A percentile compares a stretch with the other conserved stretches of the same genome.
phyloP scores from a whole-genome alignment of 768 basidiomycete species.

The Boletus subcaerulescens region DNA sequence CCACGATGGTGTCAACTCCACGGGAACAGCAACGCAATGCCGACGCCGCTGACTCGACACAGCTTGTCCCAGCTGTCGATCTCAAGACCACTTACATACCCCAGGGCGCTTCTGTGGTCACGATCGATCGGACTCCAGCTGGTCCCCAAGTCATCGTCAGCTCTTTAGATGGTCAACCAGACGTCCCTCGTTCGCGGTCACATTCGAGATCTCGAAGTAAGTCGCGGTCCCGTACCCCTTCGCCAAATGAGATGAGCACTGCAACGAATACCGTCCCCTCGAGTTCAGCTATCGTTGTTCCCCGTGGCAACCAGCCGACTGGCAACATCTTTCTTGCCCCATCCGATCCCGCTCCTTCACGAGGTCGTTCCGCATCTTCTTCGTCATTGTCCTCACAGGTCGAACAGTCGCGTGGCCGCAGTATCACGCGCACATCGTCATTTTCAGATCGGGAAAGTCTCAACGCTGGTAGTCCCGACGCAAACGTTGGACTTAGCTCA shows the following conservation, averaged over 20 bases:
- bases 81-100: slow-evolving; percentile 12
- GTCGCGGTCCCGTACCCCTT: slow-evolving; percentile 46
- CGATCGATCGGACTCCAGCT: slow-evolving; percentile 3
- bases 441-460: slow-evolving; percentile 51
- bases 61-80: slow-evolving; percentile 17
- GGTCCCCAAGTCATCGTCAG: slow-evolving; percentile 36
- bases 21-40: neutral
- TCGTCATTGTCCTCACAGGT: slow-evolving; percentile 33
- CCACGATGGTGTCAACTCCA: slow-evolving; percentile 6
- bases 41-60: slow-evolving; percentile 16
- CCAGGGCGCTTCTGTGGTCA: slow-evolving; percentile 16
- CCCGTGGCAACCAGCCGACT: slow-evolving; percentile 18
- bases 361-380: slow-evolving; percentile 33
- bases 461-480: slow-evolving; percentile 39
- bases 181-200: slow-evolving; percentile 32
- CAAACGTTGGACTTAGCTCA: slow-evolving; percentile 24
- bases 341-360: slow-evolving; percentile 17
- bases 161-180: slow-evolving; percentile 32
- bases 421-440: slow-evolving; percentile 51
- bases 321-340: slow-evolving; percentile 26
- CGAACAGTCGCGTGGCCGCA: slow-evolving; percentile 47
- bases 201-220: slow-evolving; percentile 34
- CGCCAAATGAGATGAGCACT: slow-evolving; percentile 30
- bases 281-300: slow-evolving; percentile 1
- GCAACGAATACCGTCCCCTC: slow-evolving; percentile 13